Percentiles rank a stretch among this genome's conserved stretches.
Conservation (phyloP, 371 early-diverging fungal species). For the Mucor lusitanicus region DNA sequence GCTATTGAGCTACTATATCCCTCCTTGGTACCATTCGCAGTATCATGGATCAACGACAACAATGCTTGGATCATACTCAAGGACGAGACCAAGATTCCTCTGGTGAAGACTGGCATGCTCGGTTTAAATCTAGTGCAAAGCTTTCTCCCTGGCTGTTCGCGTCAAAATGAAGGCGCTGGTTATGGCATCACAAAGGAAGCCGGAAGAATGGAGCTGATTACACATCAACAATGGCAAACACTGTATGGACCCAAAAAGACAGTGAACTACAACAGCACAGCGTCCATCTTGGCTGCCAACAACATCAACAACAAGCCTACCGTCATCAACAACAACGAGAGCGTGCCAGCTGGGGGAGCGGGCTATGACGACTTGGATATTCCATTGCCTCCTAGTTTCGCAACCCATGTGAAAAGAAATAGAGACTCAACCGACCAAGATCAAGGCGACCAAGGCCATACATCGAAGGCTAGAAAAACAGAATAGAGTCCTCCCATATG, state of each 20-base stretch:
- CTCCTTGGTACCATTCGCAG: conserved; percentile 35
- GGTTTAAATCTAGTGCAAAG: conserved; percentile 27
- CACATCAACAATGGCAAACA: conserved; percentile 28
- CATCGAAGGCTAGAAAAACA: conserved; percentile 1
- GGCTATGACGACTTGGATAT: conserved; percentile 24
- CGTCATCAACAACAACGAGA: background rate
- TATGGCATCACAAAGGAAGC: conserved; percentile 40
- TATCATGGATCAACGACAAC: conserved; percentile 47
- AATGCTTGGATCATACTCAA: conserved; percentile 50
- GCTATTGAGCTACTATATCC: conserved; percentile 48
- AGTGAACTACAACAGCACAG: conserved; percentile 14
- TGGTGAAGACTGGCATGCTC: conserved; percentile 29
- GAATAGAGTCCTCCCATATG: background rate
- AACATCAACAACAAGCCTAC: background rate
- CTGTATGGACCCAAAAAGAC: conserved; percentile 15
- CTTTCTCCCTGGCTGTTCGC: conserved; percentile 29
- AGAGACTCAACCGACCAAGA: background rate
- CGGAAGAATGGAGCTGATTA: conserved; percentile 33
- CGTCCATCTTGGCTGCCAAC: conserved; percentile 3
- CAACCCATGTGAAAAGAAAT: conserved; percentile 10
- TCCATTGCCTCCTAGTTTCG: conserved; percentile 19
- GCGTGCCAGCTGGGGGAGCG: conserved; percentile 20
- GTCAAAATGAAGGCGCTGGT: conserved; percentile 20
- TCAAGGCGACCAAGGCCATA: background rate
- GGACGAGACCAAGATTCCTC: conserved; percentile 29